A percentile compares a stretch with the other conserved stretches of the same genome.
These are phyloP conservation scores for Papiliotrema nemorosa DNA, from an alignment of 1,284 basidiomycete species.

Conservation along the genomic window DNA sequence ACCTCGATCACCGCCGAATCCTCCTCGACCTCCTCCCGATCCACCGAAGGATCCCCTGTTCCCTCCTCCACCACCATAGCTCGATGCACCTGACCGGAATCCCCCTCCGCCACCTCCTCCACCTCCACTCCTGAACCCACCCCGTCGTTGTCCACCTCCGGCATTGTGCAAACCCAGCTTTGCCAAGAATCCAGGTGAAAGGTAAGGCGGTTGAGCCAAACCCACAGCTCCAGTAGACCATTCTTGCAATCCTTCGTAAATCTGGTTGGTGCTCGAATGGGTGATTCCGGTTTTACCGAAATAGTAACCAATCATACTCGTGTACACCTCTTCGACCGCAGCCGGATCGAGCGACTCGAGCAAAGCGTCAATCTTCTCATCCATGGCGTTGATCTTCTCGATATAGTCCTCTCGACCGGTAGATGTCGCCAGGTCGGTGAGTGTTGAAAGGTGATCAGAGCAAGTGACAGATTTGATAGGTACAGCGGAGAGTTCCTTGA, in stretches of 20 bases:
- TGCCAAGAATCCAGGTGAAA: slow-evolving; percentile 54
- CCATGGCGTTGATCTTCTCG: slow-evolving; percentile 41
- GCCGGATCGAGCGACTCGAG: slow-evolving; percentile 56
- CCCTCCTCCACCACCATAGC: background rate
- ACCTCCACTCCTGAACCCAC: slow-evolving; percentile 5
- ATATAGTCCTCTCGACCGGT: slow-evolving; percentile 8
- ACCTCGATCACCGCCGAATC: slow-evolving; percentile 8
- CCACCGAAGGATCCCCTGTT: no score
- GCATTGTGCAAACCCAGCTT: slow-evolving; percentile 42
- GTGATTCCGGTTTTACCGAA: slow-evolving; percentile 57
- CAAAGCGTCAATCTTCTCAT: slow-evolving; percentile 46
- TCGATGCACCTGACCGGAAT: slow-evolving; percentile 1
- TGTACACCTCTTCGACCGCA: slow-evolving; percentile 63
- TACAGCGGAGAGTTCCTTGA: slow-evolving; percentile 65
- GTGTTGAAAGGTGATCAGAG: slow-evolving; percentile 55
- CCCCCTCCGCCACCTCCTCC: slow-evolving; percentile 6
- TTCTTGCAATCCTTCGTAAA: slow-evolving; percentile 62
- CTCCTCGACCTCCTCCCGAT: background rate
- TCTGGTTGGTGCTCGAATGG: slow-evolving; percentile 48
- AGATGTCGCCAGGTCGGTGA: slow-evolving; percentile 54
- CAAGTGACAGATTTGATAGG: slow-evolving; percentile 64
- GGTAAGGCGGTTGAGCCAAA: slow-evolving; percentile 54
- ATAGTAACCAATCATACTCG: slow-evolving; percentile 75
- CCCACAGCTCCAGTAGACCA: slow-evolving; percentile 63
- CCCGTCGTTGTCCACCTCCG: slow-evolving; percentile 16